phyloP scores from a whole-genome alignment of 192 early-diverging fungal species.

The Mortierella claussenii region DNA sequence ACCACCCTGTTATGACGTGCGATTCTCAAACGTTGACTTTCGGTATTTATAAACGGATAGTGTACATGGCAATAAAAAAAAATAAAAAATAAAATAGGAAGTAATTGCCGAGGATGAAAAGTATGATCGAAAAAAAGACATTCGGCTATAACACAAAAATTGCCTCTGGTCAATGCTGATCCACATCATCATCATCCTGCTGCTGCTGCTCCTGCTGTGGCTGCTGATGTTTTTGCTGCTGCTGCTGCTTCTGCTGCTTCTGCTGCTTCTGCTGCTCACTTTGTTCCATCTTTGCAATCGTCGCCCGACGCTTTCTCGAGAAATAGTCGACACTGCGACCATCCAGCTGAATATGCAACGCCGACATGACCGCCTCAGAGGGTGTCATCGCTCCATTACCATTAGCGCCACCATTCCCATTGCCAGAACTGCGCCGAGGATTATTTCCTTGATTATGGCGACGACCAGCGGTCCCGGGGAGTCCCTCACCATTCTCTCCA shows the following conservation, averaged over 20 bases:
- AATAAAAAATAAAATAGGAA: no score
- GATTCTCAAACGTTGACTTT: no score
- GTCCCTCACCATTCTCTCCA: slow-evolving; percentile 7
- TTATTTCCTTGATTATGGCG: slow-evolving; percentile 4
- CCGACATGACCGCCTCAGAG: slow-evolving; percentile 49
- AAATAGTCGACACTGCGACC: slow-evolving; percentile 51
- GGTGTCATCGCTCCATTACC: slow-evolving; percentile 21
- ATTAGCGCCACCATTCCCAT: no score
- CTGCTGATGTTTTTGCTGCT: not conserved
- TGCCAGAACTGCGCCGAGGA: slow-evolving; percentile 7
- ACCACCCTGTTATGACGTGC: no score
- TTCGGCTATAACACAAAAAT: no score
- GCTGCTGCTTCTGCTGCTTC: slow-evolving; percentile 19
- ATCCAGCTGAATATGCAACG: slow-evolving; percentile 50
- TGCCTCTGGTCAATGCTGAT: no score
- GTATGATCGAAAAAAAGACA: no score
- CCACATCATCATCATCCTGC: not conserved
- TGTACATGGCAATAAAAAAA: no score
- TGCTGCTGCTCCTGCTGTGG: not conserved
- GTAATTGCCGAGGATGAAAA: no score
- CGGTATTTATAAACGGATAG: no score
- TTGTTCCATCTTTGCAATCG: slow-evolving; percentile 50
- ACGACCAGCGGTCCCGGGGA: no score
- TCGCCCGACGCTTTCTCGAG: slow-evolving; percentile 44
- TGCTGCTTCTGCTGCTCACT: slow-evolving; percentile 35